phyloP scores from a whole-genome alignment of 2,329 filamentous ascomycete genomes.

The Tolypocladium tropicale region DNA sequence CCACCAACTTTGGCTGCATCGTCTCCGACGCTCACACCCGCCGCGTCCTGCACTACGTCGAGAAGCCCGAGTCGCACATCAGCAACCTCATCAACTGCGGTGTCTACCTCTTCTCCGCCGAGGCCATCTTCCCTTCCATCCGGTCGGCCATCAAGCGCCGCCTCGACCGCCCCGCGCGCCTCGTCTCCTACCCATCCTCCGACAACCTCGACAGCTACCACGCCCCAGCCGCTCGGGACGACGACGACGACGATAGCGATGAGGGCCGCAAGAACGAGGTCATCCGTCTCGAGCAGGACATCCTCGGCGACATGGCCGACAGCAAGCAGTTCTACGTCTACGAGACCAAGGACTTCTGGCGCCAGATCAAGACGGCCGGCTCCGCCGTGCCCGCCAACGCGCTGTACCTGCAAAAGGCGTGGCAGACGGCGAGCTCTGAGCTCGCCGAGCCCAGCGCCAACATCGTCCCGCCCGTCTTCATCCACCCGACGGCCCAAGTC shows the following conservation, averaged over 20 bases:
- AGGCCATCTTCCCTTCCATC: slow-evolving; percentile 94
- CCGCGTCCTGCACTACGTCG: slow-evolving; percentile 95
- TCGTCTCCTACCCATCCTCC: slow-evolving; percentile 90
- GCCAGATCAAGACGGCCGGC: slow-evolving; percentile 98
- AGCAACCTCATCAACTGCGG: slow-evolving; percentile 99
- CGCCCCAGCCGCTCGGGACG: slow-evolving; percentile 24
- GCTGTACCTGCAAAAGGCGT: slow-evolving; percentile 89
- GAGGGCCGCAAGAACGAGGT: slow-evolving; percentile 76
- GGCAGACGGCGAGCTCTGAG: slow-evolving; percentile 68
- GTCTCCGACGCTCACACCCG: slow-evolving; percentile 90
- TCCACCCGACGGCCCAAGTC: slow-evolving; percentile 82
- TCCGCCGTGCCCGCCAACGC: slow-evolving; percentile 95
- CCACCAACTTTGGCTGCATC: slow-evolving; percentile 95
- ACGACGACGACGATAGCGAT: slow-evolving; percentile 52
- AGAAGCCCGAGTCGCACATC: slow-evolving; percentile 96
- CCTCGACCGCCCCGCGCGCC: slow-evolving; percentile 69
- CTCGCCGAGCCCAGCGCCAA: slow-evolving; percentile 74
- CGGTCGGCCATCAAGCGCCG: slow-evolving; percentile 91
- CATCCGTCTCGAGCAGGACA: slow-evolving; percentile 92
- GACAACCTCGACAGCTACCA: slow-evolving; percentile 73
- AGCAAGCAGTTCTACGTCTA: slow-evolving; percentile 97
- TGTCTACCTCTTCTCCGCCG: slow-evolving; percentile 93
- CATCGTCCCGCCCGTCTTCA: slow-evolving; percentile 87
- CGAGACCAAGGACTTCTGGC: slow-evolving; percentile 99
- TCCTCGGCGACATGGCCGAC: slow-evolving; percentile 88